Evolutionary conservation across 257 asterid genomes (phyloP).

Genomic region (Solanum dulcamara): DNA sequence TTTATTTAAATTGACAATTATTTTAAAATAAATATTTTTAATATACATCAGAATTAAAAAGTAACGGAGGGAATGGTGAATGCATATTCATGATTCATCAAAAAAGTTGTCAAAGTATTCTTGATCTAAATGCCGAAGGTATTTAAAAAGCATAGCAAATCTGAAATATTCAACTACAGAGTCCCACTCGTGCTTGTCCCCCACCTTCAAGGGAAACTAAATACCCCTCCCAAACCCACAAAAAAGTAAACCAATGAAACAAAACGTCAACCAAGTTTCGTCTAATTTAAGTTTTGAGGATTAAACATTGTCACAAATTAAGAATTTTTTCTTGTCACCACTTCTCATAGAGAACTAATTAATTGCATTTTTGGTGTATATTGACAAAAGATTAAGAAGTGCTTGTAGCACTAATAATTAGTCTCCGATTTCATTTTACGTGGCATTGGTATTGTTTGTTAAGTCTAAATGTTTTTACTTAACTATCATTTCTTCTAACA

Average conservation of each 20-base stretch:
- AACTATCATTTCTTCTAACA: too few relatives aligned
- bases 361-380: background rate
- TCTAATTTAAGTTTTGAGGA: background rate
- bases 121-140: background rate
- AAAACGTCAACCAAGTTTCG: background rate
- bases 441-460: too few relatives aligned
- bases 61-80: too few relatives aligned
- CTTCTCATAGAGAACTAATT: background rate
- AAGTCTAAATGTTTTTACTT: too few relatives aligned
- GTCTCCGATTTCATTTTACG: too few relatives aligned
- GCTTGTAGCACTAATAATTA: too few relatives aligned
- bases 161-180: background rate
- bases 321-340: background rate
- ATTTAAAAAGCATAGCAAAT: background rate
- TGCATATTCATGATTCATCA: background rate
- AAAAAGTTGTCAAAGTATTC: background rate
- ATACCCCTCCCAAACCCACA: background rate
- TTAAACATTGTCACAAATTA: background rate
- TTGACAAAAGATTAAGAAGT: background rate
- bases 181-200: constrained; percentile 6
- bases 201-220: background rate
- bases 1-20: too few relatives aligned
- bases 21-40: too few relatives aligned
- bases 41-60: too few relatives aligned
- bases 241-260: background rate